Base-by-base conservation (phyloP, 2,329 filamentous ascomycete species). In the Colletotrichum shisoi region DNA sequence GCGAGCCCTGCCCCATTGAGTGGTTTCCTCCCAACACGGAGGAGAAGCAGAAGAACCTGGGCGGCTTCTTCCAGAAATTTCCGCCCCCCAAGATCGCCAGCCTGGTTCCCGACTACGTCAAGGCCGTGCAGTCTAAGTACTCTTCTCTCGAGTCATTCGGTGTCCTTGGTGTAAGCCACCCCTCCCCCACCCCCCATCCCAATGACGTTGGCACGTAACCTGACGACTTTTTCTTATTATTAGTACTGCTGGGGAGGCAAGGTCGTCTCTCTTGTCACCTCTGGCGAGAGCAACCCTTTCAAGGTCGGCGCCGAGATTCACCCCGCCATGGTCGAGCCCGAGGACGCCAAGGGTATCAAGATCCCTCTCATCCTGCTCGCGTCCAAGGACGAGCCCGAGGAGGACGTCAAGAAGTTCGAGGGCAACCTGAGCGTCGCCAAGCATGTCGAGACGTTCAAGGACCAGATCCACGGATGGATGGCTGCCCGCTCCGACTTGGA, bases 391-490 rank as follows among this genome's bases (percentile, higher is more conserved):
- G 87, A 91, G 80, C 75, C 80, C 3, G 79, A 76, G 0, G 83
- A 85, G 3, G 82, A 81, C 45, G 84, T 89, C 46, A 79, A 85
- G 75, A 80, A 85, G 74, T 88, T 86, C 69, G 81, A 85, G 74
- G 76, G 79, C n/a, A 79, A 79, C 11, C 80, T 91, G 58, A 79
- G 77, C 34, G 83, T 79, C 2, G 77, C 84, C 65, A 87, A 87
- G 73, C 83, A 88, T 69, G 84, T 90, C 60, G 88, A 91, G 80
- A 87, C 76, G n/a, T 91, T 90, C 73, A 72, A 73, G 27, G 87
- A 87, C 72, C 89, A 90, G 82, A 83, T 88, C 73, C 89, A 92
- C 77, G 89, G 89, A 51, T 92, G 89, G 88, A 92, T 91, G 89
- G 87, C 86, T 1, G 89, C 89, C 1, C 84, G 89, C 31, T 82